phyloP scores from a whole-genome alignment of 345 rosid species.

The Leavenworthia alabamica region DNA sequence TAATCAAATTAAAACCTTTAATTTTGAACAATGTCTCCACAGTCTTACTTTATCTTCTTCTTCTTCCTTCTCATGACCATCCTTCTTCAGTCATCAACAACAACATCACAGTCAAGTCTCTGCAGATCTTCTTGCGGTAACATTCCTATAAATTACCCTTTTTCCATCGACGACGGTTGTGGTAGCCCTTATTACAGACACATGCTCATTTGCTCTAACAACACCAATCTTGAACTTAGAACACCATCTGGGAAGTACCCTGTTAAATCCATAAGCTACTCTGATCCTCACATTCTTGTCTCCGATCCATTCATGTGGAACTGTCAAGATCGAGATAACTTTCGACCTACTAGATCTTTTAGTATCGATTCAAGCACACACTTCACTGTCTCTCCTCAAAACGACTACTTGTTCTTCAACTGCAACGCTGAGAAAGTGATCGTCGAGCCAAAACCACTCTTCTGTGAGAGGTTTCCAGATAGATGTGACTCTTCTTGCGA shows the following conservation, averaged over 20 bases:
- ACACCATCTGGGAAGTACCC: constrained; percentile 84
- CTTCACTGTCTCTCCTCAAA: constrained; percentile 68
- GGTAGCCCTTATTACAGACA: constrained; percentile 81
- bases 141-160: constrained; percentile 66
- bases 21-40: constrained; percentile 20
- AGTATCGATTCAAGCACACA: constrained; percentile 83
- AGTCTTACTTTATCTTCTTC: constrained; percentile 19
- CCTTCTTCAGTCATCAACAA: constrained; percentile 12
- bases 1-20: neutral
- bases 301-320: constrained; percentile 86
- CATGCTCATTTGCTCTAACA: constrained; percentile 63
- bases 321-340: constrained; percentile 59
- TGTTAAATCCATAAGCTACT: constrained; percentile 59
- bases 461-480: constrained; percentile 80
- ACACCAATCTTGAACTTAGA: constrained; percentile 53
- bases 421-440: constrained; percentile 60
- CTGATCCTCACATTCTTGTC: constrained; percentile 71
- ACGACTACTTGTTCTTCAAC: constrained; percentile 91
- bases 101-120: constrained; percentile 37
- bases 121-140: constrained; percentile 71
- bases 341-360: constrained; percentile 69
- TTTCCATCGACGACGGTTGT: constrained; percentile 80
- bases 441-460: constrained; percentile 71
- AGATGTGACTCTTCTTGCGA: constrained; percentile 88
- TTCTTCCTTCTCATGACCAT: constrained; percentile 4